Base-by-base conservation (phyloP, 2,329 filamentous ascomycete genomes). In the Diaporthe aspalathi region DNA sequence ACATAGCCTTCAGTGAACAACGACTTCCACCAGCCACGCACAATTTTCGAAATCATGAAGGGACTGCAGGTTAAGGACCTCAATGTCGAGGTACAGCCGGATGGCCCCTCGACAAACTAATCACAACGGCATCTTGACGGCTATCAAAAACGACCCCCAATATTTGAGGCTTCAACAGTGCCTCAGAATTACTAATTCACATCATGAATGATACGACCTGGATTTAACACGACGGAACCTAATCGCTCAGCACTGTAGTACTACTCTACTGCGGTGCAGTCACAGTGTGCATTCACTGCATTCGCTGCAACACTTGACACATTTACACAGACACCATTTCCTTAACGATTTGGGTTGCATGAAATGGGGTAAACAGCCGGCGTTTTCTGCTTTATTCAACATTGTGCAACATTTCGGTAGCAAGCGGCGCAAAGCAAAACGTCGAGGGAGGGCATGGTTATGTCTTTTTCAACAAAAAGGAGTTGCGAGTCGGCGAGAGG, bases 1-100 rank as follows among this genome's bases (percentile, higher is more conserved):
- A 60, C 32, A 5, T 8, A 40, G n/a, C 16, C 20, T 35, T 35
- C 16, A 95, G 96, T 99, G 35, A 94, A 99, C 85, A 99, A 99
- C 79, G 94, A 99, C 81, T 99, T 99, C 90, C 94, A 97, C 80
- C 88, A 94, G 76, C 90, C 90, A 69, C 87, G 90, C 67, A 91
- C 91, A 69, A 93, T 99, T 76, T 98, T 97, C 80, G 89, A 93
- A 56, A 86, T 98, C 32, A 96, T 99, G 80, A 89, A 95, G 20
- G 94, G 90, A 29, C 86, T 99, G 4, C 81, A 88, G 73, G 90
- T 93, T n/a, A 83, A 89, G 56, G 88, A 91, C 73, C 83, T 94
- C 63, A 88, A 93, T 74, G 79, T 75, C 70, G 76, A 79, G 67
- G 76, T 80, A 45, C 78, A 79, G 65, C 72, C 79, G 9, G 74